These are phyloP conservation scores for Gossypium laxum DNA, from an alignment of 441 rosid species.

Conservation along the genomic window DNA sequence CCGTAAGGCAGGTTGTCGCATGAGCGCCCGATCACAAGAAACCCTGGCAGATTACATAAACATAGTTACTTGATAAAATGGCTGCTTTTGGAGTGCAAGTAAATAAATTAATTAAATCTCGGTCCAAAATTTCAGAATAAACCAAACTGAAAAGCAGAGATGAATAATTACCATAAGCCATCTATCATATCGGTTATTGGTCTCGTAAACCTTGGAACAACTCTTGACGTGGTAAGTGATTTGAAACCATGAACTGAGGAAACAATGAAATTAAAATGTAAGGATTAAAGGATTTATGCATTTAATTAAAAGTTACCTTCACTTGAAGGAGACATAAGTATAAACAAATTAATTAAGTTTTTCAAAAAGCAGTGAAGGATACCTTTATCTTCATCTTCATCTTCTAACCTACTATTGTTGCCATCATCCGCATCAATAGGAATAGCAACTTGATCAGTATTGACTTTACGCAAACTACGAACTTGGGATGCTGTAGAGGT, in stretches of 20 bases:
- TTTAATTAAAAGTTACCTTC: background rate
- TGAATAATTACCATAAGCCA: slow-evolving; percentile 66
- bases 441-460: slow-evolving; percentile 86
- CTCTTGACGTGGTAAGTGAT: slow-evolving; percentile 76
- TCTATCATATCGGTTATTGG: slow-evolving; percentile 73
- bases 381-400: slow-evolving; percentile 97
- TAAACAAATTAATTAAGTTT: background rate
- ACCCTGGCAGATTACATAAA: slow-evolving; percentile 46
- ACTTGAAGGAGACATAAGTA: background rate
- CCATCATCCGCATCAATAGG: slow-evolving; percentile 59
- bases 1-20: slow-evolving; percentile 86
- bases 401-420: slow-evolving; percentile 52
- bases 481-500: slow-evolving; percentile 65
- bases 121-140: background rate
- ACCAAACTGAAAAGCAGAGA: slow-evolving; percentile 3
- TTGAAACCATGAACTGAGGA: slow-evolving; percentile 83
- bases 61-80: background rate
- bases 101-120: background rate
- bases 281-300: background rate
- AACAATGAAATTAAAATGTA: slow-evolving; percentile 1
- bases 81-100: background rate
- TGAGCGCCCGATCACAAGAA: slow-evolving; percentile 88
- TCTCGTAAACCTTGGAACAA: slow-evolving; percentile 75
- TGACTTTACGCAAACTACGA: slow-evolving; percentile 78
- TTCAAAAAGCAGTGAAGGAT: background rate